phyloP scores from a whole-genome alignment of 73 alveolate species.

The Paramecium caudatum region DNA sequence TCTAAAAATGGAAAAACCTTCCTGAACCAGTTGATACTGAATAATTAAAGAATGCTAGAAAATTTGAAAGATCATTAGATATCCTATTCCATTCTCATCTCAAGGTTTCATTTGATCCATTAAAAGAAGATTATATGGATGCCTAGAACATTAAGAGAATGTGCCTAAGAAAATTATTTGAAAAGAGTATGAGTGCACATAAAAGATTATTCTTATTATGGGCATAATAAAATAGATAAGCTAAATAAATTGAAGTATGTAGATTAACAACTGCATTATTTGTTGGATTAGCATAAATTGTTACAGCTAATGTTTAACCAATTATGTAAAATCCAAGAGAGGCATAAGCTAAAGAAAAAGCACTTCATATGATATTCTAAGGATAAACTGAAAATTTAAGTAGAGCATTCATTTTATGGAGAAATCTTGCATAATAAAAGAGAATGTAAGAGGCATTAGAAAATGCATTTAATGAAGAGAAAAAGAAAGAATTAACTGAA shows the following conservation, averaged over 20 bases:
- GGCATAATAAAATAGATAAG: slow-evolving; percentile 50
- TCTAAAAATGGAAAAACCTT: slow-evolving; percentile 66
- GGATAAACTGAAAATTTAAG: background rate
- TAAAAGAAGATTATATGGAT: slow-evolving; percentile 37
- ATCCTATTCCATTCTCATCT: background rate
- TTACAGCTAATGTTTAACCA: slow-evolving; percentile 10
- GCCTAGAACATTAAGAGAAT: slow-evolving; percentile 37
- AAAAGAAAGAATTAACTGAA: slow-evolving; percentile 13
- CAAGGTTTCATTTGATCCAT: slow-evolving; percentile 54
- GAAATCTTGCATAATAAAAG: slow-evolving; percentile 1
- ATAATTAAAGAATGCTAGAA: slow-evolving; percentile 50
- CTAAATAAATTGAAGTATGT: slow-evolving; percentile 53
- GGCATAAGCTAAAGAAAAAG: slow-evolving; percentile 39
- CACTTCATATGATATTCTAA: background rate
- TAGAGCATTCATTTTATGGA: slow-evolving; percentile 51
- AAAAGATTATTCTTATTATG: slow-evolving; percentile 55
- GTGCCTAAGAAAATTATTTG: slow-evolving; percentile 39
- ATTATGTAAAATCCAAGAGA: slow-evolving; percentile 55
- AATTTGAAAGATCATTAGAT: slow-evolving; percentile 34
- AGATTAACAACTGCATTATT: background rate
- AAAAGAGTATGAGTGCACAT: slow-evolving; percentile 54
- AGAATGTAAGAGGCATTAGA: background rate
- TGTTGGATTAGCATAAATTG: slow-evolving; percentile 39
- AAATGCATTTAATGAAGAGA: slow-evolving; percentile 32
- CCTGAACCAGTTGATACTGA: slow-evolving; percentile 53